Base-by-base conservation (phyloP, 768 basidiomycete species). In the Lanmaoa rubissima region DNA sequence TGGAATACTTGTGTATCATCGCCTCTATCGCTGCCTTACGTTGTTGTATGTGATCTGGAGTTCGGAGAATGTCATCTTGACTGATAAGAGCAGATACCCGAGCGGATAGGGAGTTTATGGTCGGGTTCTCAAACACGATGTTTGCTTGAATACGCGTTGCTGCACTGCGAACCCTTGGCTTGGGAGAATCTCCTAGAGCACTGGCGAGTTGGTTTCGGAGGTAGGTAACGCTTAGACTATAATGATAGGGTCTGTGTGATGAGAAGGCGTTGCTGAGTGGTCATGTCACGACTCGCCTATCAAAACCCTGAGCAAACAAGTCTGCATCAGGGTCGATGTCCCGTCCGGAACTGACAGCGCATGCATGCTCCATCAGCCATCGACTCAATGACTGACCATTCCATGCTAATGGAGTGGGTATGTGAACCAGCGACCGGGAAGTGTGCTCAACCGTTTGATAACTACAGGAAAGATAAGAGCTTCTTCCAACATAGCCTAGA, bases 1-100 rank as follows among this genome's bases (percentile, higher is more conserved):
- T 8, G 17, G 58, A 69, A 59, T 81, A 78, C 62, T 75, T 77
- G 9, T 67, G 68, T 21, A 79, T 73, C 66, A 80, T 72, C 0
- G 62, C 70, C 11, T 69, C 61, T 58, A 57, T 57, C 19, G n/a
- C 53, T 8, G 13, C 38, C 17, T 47, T 55, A n/a, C 24, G 53
- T 24, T 54, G 51, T 10, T 40, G 35, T 12, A 21, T n/a, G 8
- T 31, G 42, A 21, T 53, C 49, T 36, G 6, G 24, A 4, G 40
- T 14, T 31, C 9, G 12, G 24, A 14, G 9, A 17, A 17, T 16
- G 28, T 14, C 39, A n/a, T 41, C 32, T 4, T 42, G 52, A 11
- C 43, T 42, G 34, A 57, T 8, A 2, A 57, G 52, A 11, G 32
- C 31, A 7, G 45, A 40, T 9, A 57, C 38, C 9, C 45, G 53